Base-by-base conservation (phyloP, 2,329 filamentous ascomycete genomes). In the Plenodomus biglobosus region DNA sequence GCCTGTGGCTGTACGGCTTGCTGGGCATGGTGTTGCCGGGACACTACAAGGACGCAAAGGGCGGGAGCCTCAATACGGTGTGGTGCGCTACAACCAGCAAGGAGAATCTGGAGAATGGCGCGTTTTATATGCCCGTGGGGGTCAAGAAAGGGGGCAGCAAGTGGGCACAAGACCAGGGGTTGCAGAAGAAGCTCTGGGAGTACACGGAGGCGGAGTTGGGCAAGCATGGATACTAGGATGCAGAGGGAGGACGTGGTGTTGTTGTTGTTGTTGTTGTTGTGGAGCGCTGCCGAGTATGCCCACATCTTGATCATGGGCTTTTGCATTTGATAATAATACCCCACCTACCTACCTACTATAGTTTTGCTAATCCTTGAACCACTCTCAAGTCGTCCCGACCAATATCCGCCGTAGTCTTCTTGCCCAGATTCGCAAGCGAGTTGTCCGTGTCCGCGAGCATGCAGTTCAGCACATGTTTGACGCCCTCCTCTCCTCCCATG, bases 21-120 rank as follows among this genome's bases (percentile, higher is more conserved):
- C 19, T 72, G 2, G 56, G 50, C 0, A 36, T 53, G 16, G 22
- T 66, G 8, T 42, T 71, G 37, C 69, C 69, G 1, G 68, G 66
- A 1, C 64, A 69, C 52, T 68, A 59, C 38, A 50, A 44, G 42
- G 58, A 58, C 39, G 44, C 61, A 1, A 56, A 56, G 50, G 68
- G 62, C 3, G 75, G 75, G 6, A 68, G 73, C 8, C 52, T 71
- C 61, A 76, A 72, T 46, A 69, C 73, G 56, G 72, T 76, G 8
- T 78, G 75, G 75, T 71, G 70, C 17, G 72, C 71, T 6, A 71
- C 68, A 0, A 62, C 51, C 42, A 42, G 40, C 3, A 71, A 61
- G 55, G 59, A 62, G 13, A 57, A 68, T n/a, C 49, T 78, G 18
- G 59, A 55, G 42, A 75, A 68, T 50, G 76, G 77, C 0, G 67